These are phyloP conservation scores for Huntiella savannae DNA, from an alignment of 2,329 filamentous ascomycete genomes.

Conservation along the genomic window DNA sequence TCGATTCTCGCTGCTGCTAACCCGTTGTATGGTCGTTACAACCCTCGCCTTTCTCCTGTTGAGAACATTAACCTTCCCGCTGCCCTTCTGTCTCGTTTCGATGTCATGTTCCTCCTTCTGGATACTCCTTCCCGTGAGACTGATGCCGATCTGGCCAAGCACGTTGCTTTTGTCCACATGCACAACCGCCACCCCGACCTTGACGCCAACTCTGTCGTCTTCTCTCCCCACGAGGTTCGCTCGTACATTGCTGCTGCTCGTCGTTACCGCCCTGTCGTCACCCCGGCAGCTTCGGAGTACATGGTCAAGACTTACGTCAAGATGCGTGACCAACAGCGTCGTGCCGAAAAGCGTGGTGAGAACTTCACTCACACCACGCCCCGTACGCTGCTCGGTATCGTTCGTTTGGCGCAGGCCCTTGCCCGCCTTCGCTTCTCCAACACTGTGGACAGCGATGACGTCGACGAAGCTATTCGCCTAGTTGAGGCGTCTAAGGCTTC, in stretches of 20 bases:
- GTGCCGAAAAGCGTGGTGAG: slow-evolving; percentile 76
- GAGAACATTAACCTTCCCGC: slow-evolving; percentile 99
- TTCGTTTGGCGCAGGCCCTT: slow-evolving; percentile 84
- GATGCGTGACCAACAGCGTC: slow-evolving; percentile 78
- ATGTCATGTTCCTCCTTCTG: slow-evolving; percentile 88
- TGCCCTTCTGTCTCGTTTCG: slow-evolving; percentile 88
- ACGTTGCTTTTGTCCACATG: slow-evolving; percentile 96
- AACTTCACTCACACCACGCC: slow-evolving; percentile 89
- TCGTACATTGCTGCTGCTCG: slow-evolving; percentile 90
- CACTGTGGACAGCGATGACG: slow-evolving; percentile 73
- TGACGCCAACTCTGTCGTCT: slow-evolving; percentile 35
- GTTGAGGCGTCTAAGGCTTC: slow-evolving; percentile 88
- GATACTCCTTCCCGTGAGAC: slow-evolving; percentile 79
- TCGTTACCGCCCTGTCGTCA: slow-evolving; percentile 71
- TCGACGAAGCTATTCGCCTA: slow-evolving; percentile 82
- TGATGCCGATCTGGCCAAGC: slow-evolving; percentile 83
- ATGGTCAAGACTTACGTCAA: slow-evolving; percentile 93
- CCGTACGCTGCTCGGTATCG: slow-evolving; percentile 77
- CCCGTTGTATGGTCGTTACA: slow-evolving; percentile 93
- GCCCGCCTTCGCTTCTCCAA: slow-evolving; percentile 79
- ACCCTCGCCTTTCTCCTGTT: slow-evolving; percentile 87
- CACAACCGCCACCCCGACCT: slow-evolving; percentile 79
- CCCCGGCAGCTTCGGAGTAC: slow-evolving; percentile 76
- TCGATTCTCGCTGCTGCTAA: slow-evolving; percentile 93
- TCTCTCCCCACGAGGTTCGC: slow-evolving; percentile 80